Percentiles rank a stretch among this genome's conserved stretches.
Conservation (phyloP, 345 rosid species). For the Citrus cavaleriei region DNA sequence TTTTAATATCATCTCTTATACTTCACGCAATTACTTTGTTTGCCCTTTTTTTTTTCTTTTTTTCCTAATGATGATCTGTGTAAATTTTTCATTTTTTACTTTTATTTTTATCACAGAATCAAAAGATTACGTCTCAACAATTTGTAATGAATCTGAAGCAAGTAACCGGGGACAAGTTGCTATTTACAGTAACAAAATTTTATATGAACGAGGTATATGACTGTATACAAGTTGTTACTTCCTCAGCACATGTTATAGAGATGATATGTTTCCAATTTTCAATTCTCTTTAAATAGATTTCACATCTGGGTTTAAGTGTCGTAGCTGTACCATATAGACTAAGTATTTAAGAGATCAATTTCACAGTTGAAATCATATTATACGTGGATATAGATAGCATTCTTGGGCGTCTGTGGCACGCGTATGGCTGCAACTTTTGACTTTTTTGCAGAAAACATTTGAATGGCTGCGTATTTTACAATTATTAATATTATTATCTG, state of each 20-base stretch:
- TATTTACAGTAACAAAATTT: not conserved
- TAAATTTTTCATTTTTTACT: not conserved
- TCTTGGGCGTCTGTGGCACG: not conserved
- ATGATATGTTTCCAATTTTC: not conserved
- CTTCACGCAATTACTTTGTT: not conserved
- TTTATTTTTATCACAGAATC: slow-evolving; percentile 10
- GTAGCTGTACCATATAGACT: not conserved
- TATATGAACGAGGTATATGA: slow-evolving; percentile 10
- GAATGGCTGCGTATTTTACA: too few species aligned
- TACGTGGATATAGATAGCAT: not conserved
- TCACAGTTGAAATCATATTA: not conserved
- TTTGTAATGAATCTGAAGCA: not conserved
- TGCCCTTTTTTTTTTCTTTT: too few species aligned
- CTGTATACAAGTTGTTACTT: not conserved
- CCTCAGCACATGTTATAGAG: not conserved
- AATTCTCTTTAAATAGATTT: not conserved
- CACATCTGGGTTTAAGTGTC: not conserved
- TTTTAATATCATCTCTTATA: not conserved
- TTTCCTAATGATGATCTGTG: not conserved
- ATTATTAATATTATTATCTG: too few species aligned
- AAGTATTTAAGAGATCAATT: not conserved
- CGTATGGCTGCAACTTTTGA: not conserved
- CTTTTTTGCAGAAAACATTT: not conserved
- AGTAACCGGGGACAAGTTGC: slow-evolving; percentile 12
- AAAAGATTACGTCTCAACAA: not conserved